These are phyloP conservation scores for Rhododendron mucronatum DNA, from an alignment of 148 eudicot genomes.

Conservation along the genomic window DNA sequence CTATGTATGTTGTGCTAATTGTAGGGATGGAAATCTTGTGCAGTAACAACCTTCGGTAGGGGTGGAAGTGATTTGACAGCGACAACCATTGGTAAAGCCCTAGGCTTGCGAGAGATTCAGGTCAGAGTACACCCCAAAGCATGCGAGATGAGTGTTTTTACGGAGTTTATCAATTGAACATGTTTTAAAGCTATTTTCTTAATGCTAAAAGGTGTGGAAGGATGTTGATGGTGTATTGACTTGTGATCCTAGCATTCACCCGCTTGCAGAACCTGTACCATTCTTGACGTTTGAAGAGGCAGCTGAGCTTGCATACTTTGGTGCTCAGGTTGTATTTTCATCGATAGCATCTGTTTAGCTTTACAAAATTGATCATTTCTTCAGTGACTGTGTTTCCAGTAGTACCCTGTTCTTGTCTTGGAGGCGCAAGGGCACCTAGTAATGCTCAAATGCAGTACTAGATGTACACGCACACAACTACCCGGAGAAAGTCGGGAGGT, in stretches of 20 bases:
- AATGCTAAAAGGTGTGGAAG: slow-evolving; percentile 70
- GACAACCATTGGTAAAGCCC: slow-evolving; percentile 85
- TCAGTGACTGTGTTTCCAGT: neutral
- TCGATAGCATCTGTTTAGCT: neutral
- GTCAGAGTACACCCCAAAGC: slow-evolving; percentile 19
- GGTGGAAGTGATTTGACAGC: slow-evolving; percentile 98
- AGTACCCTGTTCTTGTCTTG: neutral
- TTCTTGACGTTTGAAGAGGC: slow-evolving; percentile 85
- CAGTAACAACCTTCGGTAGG: slow-evolving; percentile 85
- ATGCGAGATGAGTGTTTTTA: slow-evolving; percentile 1
- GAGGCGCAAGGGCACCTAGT: neutral
- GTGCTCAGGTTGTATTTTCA: slow-evolving; percentile 63
- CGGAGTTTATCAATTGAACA: neutral
- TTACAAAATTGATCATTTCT: neutral
- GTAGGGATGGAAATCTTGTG: slow-evolving; percentile 77
- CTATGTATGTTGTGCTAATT: slow-evolving; percentile 7
- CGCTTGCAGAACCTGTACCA: slow-evolving; percentile 72
- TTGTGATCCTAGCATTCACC: slow-evolving; percentile 73
- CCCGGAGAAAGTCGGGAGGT: neutral
- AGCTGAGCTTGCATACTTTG: slow-evolving; percentile 96
- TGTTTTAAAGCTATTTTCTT: neutral
- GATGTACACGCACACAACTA: neutral
- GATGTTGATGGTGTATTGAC: slow-evolving; percentile 95
- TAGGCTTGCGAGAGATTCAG: slow-evolving; percentile 86
- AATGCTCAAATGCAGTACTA: neutral